Base-by-base conservation (phyloP, 805 yeast genomes). In the Clavispora fructus region DNA sequence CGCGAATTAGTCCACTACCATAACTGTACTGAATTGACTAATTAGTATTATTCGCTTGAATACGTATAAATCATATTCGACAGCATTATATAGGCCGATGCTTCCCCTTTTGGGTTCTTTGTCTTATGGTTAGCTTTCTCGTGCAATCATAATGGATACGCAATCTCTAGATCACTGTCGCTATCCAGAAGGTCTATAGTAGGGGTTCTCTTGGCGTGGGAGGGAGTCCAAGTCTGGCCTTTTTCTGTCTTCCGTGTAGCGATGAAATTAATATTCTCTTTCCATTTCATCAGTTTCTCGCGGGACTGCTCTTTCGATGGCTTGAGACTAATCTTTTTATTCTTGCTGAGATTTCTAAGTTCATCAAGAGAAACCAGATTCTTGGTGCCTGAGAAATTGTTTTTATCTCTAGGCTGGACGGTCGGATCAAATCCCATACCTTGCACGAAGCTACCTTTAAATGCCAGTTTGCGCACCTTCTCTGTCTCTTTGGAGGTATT, bases 371-470 rank as follows among this genome's bases (percentile, higher is more conserved):
- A 44, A 33, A 39, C 39, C 28, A 53, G 47, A 27, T 45, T 42
- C 31, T 45, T 31, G 9, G 47, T 32, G 14, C 40, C 40, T 37
- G 29, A 44, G 40, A 26, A 35, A 28, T 23, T 41, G 35, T 40
- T 31, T 28, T 29, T 41, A 35, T 16, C 13, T 23, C 48, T 52
- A 7, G 57, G 45, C 25, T 41, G 50, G 26, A 40, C 45, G 13
- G 79, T 73, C 2, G 83, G 83, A 58, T 79, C 82, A 53, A 74
- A 79, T 2, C 84, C 85, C 37, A 79, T 59, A 13, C 63, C 60
- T 16, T 64, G 61, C 14, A 78, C 56, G 31, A 72, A 62, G 2
- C 67, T 62, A 39, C 66, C 59, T n/a, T 68, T 65, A 50, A 74
- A 67, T 4, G 78, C 75, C 14, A 65, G 62, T 47, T 62, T 62